Base-by-base conservation (phyloP, 1,284 basidiomycete genomes). In the Lignosus rhinocerotis region DNA sequence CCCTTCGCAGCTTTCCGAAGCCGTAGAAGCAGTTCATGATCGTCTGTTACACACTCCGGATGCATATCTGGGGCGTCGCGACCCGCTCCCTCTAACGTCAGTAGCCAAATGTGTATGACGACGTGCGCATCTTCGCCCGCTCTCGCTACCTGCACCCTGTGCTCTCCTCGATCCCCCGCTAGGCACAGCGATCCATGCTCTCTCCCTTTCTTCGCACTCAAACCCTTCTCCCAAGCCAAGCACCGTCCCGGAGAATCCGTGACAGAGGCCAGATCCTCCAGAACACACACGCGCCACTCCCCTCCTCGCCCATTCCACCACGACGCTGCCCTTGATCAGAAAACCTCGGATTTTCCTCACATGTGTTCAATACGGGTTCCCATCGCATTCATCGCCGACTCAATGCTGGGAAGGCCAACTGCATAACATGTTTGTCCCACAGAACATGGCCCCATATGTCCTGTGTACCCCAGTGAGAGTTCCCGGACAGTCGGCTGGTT, bases 281-380 rank as follows among this genome's bases (percentile, higher is more conserved):
- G 19, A 11, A 8, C 39, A 31, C 46, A 48, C 47, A 19, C 12
- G 47, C 47, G 47, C 47, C 30, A 14, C 16, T n/a, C 34, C 33
- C 16, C 12, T 25, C 30, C 7, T 31, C 44, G 10, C 43, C 6
- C 21, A 14, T 8, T 21, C 47, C 19, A 49, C 47, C 33, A 34
- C 32, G 36, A 39, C 25, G 19, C 6, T 50, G 49, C n/a, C 49
- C 49, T 42, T 30, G 38, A 60, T 58, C 53, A 60, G 61, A 63
- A 58, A 52, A 43, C 38, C 58, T 60, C 58, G 55, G 53, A 38
- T 34, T 49, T 57, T 60, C 53, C 48, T 36, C 51, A 38, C 57
- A 59, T 56, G 47, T 55, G 48, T 31, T 17, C 45, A 54, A 19
- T 31, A 42, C 14, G 34, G 25, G 6, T 56, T 59, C 57, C 52